These are phyloP conservation scores for Leishmania guyanensis DNA, from an alignment of 208 protist genomes.

Conservation along the genomic window DNA sequence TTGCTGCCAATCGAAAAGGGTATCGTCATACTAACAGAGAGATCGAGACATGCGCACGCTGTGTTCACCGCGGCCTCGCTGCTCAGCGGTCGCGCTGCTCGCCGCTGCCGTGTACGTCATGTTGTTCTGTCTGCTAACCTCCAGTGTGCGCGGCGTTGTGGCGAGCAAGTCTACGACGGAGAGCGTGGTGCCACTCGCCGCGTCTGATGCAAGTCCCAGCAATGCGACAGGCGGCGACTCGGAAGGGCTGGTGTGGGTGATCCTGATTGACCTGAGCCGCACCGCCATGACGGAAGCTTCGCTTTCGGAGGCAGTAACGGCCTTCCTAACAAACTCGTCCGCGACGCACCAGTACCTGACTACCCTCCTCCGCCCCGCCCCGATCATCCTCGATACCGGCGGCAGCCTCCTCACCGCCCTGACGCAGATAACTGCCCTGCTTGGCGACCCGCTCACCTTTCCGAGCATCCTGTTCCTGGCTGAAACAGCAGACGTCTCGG, in stretches of 20 bases:
- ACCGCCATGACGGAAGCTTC: slow-evolving; percentile 38
- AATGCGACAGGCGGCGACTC: not conserved
- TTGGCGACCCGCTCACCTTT: slow-evolving; percentile 33
- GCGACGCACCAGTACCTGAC: slow-evolving; percentile 10
- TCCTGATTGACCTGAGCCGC: slow-evolving; percentile 60
- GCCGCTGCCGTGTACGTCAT: not conserved
- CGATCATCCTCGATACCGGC: slow-evolving; percentile 58
- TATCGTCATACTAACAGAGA: not conserved
- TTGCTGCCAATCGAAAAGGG: not conserved
- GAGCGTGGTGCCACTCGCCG: not conserved
- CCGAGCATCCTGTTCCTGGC: slow-evolving; percentile 75
- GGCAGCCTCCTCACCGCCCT: slow-evolving; percentile 69
- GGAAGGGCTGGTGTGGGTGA: slow-evolving; percentile 39
- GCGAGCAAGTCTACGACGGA: not conserved
- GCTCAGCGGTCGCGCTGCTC: not conserved
- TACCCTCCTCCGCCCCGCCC: slow-evolving; percentile 36
- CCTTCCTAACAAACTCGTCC: slow-evolving; percentile 32
- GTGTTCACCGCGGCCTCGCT: not conserved
- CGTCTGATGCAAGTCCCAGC: not conserved
- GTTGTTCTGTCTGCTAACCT: not conserved
- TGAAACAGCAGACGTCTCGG: slow-evolving; percentile 66
- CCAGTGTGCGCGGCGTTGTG: not conserved
- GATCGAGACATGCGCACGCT: not conserved
- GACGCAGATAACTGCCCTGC: slow-evolving; percentile 39
- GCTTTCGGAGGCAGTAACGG: slow-evolving; percentile 34